These are phyloP conservation scores for Piper betle DNA, from an alignment of 164 flowering plant genomes.

Conservation along the genomic window DNA sequence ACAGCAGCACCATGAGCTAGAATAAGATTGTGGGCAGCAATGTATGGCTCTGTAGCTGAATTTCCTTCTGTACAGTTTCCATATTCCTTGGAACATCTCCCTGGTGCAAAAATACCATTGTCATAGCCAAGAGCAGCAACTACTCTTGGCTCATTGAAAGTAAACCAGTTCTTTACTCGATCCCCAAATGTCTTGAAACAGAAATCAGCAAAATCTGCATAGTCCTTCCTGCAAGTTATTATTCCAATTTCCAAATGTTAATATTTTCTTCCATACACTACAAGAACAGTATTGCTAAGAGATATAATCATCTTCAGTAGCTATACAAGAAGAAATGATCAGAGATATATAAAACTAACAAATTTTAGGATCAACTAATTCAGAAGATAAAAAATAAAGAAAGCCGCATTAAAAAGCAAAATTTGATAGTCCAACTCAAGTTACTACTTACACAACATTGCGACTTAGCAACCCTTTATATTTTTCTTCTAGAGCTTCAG, in stretches of 20 bases:
- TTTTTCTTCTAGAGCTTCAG: conserved; percentile 38
- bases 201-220: conserved; percentile 29
- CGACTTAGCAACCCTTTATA: conserved; percentile 35
- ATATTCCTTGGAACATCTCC: conserved; percentile 10
- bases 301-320: no score
- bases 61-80: conserved; percentile 15
- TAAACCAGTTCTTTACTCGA: conserved; percentile 16
- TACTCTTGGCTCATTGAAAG: conserved; percentile 17
- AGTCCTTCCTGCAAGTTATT: conserved; percentile 38
- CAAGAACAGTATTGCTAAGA: no score
- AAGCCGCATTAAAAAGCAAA: no score
- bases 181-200: conserved; percentile 14
- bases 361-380: not conserved
- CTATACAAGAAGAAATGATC: no score
- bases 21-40: conserved; percentile 13
- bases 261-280: not conserved
- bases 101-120: conserved; percentile 12
- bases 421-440: not conserved
- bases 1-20: conserved; percentile 15
- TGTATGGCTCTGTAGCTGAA: conserved; percentile 15
- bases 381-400: not conserved
- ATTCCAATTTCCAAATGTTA: not conserved
- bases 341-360: not conserved
- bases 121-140: conserved; percentile 14
- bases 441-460: conserved; percentile 46